Evolutionary conservation across 345 rosid species (phyloP), one percentile per base, ranked within the genome.

Genomic region (Citropsis articulata): DNA sequence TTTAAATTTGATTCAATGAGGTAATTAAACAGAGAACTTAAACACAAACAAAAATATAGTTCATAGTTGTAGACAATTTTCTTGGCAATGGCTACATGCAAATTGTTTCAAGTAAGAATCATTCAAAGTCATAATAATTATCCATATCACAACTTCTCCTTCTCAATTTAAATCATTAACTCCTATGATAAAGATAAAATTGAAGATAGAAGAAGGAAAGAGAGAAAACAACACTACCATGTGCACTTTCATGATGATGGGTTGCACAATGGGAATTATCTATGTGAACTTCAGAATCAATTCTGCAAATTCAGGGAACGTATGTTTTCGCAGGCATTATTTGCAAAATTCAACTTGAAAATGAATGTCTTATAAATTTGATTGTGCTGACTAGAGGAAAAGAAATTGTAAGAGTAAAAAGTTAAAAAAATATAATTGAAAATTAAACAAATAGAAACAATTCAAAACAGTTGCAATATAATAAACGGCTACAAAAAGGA

Each of bases 261-360:
- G 79, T 66, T 14, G 50, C 70, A 77, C 87, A 75, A 68, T 81
- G 75, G 36, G 86, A 78, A 83, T 63, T 70, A 25, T 86, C 88
- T 33, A 66, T 57, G 16, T 71, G 79, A 73, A 91, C 89, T 82
- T 85, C 91, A 77, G 92, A 82, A 70, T 91, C 92, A 67, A 89
- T 85, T 81, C 97, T 92, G 90, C 60, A 79, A 79, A 84, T 71
- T 65, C 65, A 80, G 25, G 62, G 55, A 21, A 53, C 14, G 14
- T 28, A 53, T 18, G 33, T 57, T 14, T 80, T 56, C 42, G 64
- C 55, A 71, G 77, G 45, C 13, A 65, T 57, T 63, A 30, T 36
- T 75, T 66, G 56, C 61, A 71, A 22, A 73, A 55, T 40, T 68
- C 42, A 45, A 9, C 72, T 64, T 75, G 66, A 45, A 66, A 45